Conservation (phyloP, 2,329 filamentous ascomycete genomes). For the Diplodia sapinea region DNA sequence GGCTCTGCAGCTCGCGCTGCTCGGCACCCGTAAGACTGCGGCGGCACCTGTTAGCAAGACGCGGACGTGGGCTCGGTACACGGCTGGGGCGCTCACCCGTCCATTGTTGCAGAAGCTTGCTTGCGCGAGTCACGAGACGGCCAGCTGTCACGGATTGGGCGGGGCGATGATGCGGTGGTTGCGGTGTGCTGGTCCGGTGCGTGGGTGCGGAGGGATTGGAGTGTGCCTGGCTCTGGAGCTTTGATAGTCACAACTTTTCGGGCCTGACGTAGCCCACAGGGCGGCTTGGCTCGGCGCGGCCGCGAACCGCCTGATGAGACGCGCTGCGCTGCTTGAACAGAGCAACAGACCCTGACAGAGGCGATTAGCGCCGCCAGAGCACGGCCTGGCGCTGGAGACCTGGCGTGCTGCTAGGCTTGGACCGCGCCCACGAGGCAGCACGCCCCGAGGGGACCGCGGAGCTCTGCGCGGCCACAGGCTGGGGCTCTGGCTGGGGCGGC, state of each 20-base stretch:
- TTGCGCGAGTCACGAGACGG: constrained; percentile 23
- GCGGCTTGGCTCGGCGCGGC: constrained; percentile 17
- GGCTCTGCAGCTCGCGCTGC: constrained; percentile 89
- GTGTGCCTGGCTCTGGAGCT: constrained; percentile 22
- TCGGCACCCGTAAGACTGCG: constrained; percentile 74
- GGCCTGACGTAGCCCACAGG: constrained; percentile 22
- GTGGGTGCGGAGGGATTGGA: constrained; percentile 11
- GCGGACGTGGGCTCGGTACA: background rate
- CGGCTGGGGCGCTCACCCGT: constrained; percentile 34
- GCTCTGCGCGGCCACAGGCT: background rate
- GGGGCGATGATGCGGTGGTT: constrained; percentile 19
- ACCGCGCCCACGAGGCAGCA: background rate
- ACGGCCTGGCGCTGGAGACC: constrained; percentile 4
- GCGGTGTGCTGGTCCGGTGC: constrained; percentile 16
- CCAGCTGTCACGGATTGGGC: constrained; percentile 14
- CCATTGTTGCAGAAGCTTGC: constrained; percentile 34
- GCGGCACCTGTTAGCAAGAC: constrained; percentile 10
- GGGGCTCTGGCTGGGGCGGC: constrained; percentile 25
- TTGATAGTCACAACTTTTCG: constrained; percentile 26
- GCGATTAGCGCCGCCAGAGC: constrained; percentile 17
- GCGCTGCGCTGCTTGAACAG: background rate
- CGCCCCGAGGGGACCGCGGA: background rate
- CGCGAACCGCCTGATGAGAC: constrained; percentile 28
- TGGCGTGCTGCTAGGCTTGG: constrained; percentile 15
- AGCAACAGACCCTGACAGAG: constrained; percentile 26